These are phyloP conservation scores for Penicillium frequentans DNA, from an alignment of 2,329 filamentous ascomycete genomes.

Conservation along the genomic window DNA sequence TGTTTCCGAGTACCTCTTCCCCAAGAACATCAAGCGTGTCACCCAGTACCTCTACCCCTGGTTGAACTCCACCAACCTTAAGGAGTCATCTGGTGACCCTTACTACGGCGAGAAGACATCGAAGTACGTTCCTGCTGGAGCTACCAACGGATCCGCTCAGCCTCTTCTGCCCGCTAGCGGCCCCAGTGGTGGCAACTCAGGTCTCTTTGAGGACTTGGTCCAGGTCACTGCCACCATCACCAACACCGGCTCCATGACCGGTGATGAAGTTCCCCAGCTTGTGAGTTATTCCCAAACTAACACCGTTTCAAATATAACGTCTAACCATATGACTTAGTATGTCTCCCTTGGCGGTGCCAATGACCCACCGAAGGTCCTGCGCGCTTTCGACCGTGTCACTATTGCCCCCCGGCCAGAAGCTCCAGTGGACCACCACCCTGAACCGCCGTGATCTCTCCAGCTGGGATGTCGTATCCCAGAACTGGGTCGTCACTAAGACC, in stretches of 20 bases:
- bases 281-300: constrained; percentile 23
- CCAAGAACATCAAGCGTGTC: constrained; percentile 52
- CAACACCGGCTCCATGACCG: constrained; percentile 51
- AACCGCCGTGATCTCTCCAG: constrained; percentile 81
- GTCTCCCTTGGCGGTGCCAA: constrained; percentile 75
- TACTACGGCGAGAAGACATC: constrained; percentile 54
- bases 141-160: constrained; percentile 56
- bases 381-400: constrained; percentile 76
- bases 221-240: constrained; percentile 50
- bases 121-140: constrained; percentile 53
- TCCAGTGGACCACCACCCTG: constrained; percentile 66
- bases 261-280: constrained; percentile 56
- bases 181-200: constrained; percentile 60
- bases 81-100: constrained; percentile 52
- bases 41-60: constrained; percentile 64
- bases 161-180: constrained; percentile 58
- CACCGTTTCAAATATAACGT: neutral
- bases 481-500: constrained; percentile 70
- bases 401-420: constrained; percentile 69
- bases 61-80: constrained; percentile 60
- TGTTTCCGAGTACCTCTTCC: constrained; percentile 56
- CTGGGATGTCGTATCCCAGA: constrained; percentile 77
- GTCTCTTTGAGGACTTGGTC: constrained; percentile 53
- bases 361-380: constrained; percentile 66
- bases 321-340: constrained; percentile 50